phyloP scores from a whole-genome alignment of 352 stramenopile species.

The Pythium folliculosum region DNA sequence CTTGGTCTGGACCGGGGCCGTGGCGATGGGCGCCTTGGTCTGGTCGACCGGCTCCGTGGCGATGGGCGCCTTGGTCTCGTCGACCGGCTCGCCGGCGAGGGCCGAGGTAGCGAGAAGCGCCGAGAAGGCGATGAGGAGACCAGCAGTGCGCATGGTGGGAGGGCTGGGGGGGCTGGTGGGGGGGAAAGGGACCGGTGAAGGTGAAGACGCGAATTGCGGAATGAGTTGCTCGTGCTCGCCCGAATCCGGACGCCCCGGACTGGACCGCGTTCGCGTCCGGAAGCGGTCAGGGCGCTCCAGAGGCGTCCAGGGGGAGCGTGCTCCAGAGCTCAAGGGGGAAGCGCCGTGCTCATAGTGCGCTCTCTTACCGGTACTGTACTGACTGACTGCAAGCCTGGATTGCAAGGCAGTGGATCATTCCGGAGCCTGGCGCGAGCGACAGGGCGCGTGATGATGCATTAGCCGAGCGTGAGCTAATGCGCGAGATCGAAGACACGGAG shows the following conservation, averaged over 20 bases:
- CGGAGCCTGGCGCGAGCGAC: background rate
- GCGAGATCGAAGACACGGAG: background rate
- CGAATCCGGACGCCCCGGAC: background rate
- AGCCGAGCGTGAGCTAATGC: background rate
- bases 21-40: background rate
- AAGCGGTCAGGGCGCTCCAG: background rate
- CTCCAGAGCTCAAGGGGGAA: too few species aligned
- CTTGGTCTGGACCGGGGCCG: background rate
- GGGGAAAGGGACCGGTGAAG: slow-evolving; percentile 1
- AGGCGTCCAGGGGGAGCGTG: background rate
- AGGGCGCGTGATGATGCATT: background rate
- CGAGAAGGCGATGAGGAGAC: slow-evolving; percentile 17
- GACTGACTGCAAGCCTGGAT: background rate
- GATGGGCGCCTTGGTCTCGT: background rate
- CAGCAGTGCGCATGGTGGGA: slow-evolving; percentile 20
- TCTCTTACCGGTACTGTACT: too few species aligned
- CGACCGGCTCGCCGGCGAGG: background rate
- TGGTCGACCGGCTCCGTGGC: background rate
- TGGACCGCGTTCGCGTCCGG: background rate
- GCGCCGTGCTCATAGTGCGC: too few species aligned
- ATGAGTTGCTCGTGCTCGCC: background rate
- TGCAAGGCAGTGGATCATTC: background rate
- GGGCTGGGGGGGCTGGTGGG: background rate
- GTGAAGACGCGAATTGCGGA: slow-evolving; percentile 7
- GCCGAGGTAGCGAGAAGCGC: background rate